phyloP scores from a whole-genome alignment of 2,329 filamentous ascomycete genomes.

The Aspergillus persii region DNA sequence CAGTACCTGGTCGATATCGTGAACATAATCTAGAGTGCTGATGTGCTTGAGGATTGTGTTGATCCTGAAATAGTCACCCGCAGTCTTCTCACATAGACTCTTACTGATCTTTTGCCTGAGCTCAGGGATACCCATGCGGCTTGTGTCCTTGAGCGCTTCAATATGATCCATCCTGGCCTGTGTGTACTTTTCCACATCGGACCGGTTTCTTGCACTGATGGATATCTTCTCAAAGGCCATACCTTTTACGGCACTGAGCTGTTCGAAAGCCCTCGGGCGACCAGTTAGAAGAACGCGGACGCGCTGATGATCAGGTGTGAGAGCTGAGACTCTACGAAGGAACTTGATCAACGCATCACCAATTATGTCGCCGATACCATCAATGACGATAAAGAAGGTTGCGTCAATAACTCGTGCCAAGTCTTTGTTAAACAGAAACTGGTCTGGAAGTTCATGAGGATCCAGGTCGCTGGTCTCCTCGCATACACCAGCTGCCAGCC shows the following conservation, averaged over 20 bases:
- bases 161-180: slow-evolving; percentile 25
- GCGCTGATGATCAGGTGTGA: slow-evolving; percentile 6
- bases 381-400: slow-evolving; percentile 44
- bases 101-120: slow-evolving; percentile 20
- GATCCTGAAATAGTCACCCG: slow-evolving; percentile 27
- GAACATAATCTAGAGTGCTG: slow-evolving; percentile 24
- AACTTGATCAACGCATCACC: slow-evolving; percentile 21
- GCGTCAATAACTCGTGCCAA: slow-evolving; percentile 16
- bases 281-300: slow-evolving; percentile 24
- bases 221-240: slow-evolving; percentile 12
- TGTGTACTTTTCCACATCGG: slow-evolving; percentile 24
- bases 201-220: slow-evolving; percentile 18
- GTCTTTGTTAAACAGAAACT: slow-evolving; percentile 13
- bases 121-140: slow-evolving; percentile 16
- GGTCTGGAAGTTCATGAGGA: slow-evolving; percentile 13
- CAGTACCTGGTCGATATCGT: slow-evolving; percentile 26
- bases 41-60: slow-evolving; percentile 26
- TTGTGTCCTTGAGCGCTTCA: slow-evolving; percentile 22
- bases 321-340: slow-evolving; percentile 9
- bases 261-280: slow-evolving; percentile 18
- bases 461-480: slow-evolving; percentile 13
- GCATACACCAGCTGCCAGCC: slow-evolving; percentile 17
- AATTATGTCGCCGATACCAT: slow-evolving; percentile 49
- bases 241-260: slow-evolving; percentile 10
- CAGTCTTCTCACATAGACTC: slow-evolving; percentile 19